Base-by-base conservation (phyloP, 1,284 basidiomycete genomes). In the Vanrija pseudolonga region DNA sequence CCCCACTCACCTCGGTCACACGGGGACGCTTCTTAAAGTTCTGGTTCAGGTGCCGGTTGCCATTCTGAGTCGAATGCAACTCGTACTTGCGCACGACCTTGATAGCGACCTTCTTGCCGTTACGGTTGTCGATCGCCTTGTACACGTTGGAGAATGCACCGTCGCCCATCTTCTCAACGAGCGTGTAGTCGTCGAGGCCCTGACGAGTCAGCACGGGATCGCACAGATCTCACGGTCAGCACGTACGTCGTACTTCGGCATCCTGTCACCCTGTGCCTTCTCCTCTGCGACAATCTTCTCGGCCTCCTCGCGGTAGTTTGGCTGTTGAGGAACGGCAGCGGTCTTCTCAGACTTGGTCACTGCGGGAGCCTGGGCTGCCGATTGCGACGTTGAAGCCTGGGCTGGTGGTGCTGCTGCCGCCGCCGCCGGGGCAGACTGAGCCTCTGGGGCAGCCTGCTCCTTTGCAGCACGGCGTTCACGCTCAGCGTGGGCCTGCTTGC, bases 141-240 rank as follows among this genome's bases (percentile, higher is more conserved):
- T 96, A 98, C 3, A 99, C 96, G 71, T 97, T 92, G 12, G 95
- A 98, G 76, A 99, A 98, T 38, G 96, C 96, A 60, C 96, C 96
- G 67, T 96, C 92, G 80, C 92, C 93, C 92, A 95, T 96, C 82
- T 95, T 95, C 62, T 89, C 86, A 18, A 91, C 61, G 19, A 96
- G 81, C 57, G 81, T 82, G 77, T 84, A 95, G 56, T 84, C 84
- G 74, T 95, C 92, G 47, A 95, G 82, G 19, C 90, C 91, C 70
- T 75, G 47, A n/a, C 2, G 12, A 12, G 47, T 48, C 32, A 58
- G 44, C 32, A 18, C 17, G 39, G n/a, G 46, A 20, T 24, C 20
- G 15, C 8, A n/a, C n/a, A 46, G 4, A 4, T 28, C 1, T 28
- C n/a, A 32, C 14, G 15, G 24, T 26, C 5, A 12, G 0, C 3